phyloP scores from a whole-genome alignment of 371 early-diverging fungal genomes.

The Syncephalastrum monosporum region DNA sequence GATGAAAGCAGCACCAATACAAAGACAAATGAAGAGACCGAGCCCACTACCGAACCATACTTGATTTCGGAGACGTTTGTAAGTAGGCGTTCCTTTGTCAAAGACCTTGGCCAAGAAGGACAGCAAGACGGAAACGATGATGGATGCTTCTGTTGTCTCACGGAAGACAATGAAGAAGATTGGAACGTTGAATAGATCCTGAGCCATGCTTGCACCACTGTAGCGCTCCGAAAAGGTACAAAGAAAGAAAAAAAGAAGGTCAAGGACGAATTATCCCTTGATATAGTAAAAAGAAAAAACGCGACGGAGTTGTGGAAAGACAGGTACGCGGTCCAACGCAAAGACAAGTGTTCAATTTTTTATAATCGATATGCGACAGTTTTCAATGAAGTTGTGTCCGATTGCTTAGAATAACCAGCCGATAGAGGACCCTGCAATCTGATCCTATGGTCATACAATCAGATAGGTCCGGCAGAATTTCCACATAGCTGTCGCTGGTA shows the following conservation, averaged over 20 bases:
- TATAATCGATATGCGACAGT: too few species aligned
- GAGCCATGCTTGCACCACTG: constrained; percentile 12
- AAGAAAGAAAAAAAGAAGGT: constrained; percentile 13
- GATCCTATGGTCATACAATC: too few species aligned
- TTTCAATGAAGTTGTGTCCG: too few species aligned
- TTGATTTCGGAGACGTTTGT: constrained; percentile 56
- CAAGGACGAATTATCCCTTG: constrained; percentile 5
- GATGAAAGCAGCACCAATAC: constrained; percentile 73
- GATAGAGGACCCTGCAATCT: too few species aligned
- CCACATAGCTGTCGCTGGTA: too few species aligned
- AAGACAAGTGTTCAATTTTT: too few species aligned
- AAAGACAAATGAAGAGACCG: constrained; percentile 63
- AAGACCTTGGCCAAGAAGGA: constrained; percentile 68
- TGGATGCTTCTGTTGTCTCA: constrained; percentile 81
- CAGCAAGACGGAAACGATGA: constrained; percentile 79
- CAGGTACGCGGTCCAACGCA: too few species aligned
- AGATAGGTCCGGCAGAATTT: too few species aligned
- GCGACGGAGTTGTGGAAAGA: too few species aligned
- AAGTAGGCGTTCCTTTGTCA: constrained; percentile 35
- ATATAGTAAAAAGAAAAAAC: constrained; percentile 1
- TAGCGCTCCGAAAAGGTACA: constrained; percentile 6
- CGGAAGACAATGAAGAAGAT: constrained; percentile 85
- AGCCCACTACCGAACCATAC: constrained; percentile 63
- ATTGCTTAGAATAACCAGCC: too few species aligned
- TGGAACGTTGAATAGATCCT: constrained; percentile 69